Base-by-base conservation (phyloP, 2,329 filamentous ascomycete genomes). In the Aspergillus sp. region DNA sequence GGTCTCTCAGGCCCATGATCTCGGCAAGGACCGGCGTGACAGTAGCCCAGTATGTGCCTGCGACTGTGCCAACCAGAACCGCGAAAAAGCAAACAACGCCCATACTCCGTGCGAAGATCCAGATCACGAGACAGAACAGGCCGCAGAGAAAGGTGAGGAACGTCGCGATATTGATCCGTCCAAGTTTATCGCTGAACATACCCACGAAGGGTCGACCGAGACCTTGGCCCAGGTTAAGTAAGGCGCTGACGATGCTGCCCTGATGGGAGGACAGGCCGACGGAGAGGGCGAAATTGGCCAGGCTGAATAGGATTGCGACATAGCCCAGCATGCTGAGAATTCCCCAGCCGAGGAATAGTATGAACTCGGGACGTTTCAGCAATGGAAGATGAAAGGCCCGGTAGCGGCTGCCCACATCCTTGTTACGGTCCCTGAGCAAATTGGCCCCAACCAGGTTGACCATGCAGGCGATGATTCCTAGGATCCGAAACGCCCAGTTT, bases 291-390 rank as follows among this genome's bases (percentile, higher is more conserved):
- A 87, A 90, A 59, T 84, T 86, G 1, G 87, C 84, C 9, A 90
- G 72, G 2, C 82, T 86, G 73, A 88, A 90, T 2, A 89, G 77
- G 2, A 90, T 72, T 0, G 87, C 83, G 20, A 88, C 83, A 63
- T 90, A 90, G 6, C 85, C 87, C 6, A 90, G 75, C 80, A 88
- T 85, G 54, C 81, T 85, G 62, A 88, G 78, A 59, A 85, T 80
- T 0, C 84, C 86, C 76, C 84, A 90, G 3, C 69, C 75, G 22
- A 87, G 75, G n/a, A 89, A 75, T 0, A 87, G 77, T 4, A 85
- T 60, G 60, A 87, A 86, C 63, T 89, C 82, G 0, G 78, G 72
- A 1, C 80, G 78, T 49, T 75, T 78, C 64, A 88, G 82, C 6
- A 87, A 69, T 3, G 76, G 73, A 24, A 80, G 69, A 66, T 85